Conservation (phyloP, 1,139 yeast species). For the Suhomyces yuchorum region DNA sequence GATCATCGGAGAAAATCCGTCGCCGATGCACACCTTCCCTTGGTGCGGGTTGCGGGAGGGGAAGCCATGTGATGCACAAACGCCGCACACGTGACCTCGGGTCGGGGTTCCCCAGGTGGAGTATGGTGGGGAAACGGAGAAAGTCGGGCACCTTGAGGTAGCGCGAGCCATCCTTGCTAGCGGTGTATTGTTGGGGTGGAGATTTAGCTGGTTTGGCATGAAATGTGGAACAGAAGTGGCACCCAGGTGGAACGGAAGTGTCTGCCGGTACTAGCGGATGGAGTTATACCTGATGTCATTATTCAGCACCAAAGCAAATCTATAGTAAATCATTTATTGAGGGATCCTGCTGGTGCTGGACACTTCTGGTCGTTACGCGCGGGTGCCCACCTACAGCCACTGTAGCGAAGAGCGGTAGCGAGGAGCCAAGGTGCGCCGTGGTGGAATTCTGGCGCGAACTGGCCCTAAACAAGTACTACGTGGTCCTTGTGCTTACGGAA, state of each 20-base stretch:
- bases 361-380: no score
- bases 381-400: no score
- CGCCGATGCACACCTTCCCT: conserved; percentile 4
- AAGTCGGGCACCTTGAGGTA: conserved; percentile 5
- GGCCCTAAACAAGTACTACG: background rate
- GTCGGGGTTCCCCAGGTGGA: background rate
- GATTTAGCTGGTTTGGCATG: no score
- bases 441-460: no score
- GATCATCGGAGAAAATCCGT: background rate
- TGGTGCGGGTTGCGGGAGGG: conserved; percentile 11
- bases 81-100: conserved; percentile 6
- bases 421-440: background rate
- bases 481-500: background rate
- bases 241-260: no score
- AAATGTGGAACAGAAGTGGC: no score
- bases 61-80: conserved; percentile 7
- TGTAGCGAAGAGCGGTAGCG: background rate
- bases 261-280: no score
- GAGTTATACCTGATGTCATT: no score
- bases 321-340: no score
- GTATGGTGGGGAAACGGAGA: conserved; percentile 9
- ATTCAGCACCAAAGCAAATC: no score
- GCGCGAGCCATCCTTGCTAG: background rate
- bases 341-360: no score
- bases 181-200: background rate